These are phyloP conservation scores for Jamesozyma lodderae DNA, from an alignment of 805 yeast genomes.

Conservation along the genomic window DNA sequence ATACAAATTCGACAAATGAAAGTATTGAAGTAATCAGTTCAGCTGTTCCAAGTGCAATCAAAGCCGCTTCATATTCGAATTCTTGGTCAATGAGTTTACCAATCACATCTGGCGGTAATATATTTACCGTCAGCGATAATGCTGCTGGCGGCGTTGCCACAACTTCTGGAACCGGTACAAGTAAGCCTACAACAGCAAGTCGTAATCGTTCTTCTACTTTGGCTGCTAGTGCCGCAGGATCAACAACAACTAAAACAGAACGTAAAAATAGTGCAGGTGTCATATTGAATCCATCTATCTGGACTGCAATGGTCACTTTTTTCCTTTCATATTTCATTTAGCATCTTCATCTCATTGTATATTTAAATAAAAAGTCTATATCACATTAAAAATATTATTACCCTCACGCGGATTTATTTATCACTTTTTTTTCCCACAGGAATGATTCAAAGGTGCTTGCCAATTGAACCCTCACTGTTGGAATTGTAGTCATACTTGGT, in stretches of 20 bases:
- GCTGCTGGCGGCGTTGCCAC: background rate
- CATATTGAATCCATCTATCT: background rate
- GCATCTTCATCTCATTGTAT: no score
- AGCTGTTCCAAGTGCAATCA: conserved; percentile 41
- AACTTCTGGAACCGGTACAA: background rate
- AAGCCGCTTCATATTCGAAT: conserved; percentile 38
- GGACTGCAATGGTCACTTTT: background rate
- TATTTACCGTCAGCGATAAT: conserved; percentile 13
- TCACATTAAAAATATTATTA: no score
- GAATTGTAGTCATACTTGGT: no score
- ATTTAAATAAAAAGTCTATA: no score
- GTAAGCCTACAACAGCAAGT: background rate
- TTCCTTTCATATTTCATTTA: no score
- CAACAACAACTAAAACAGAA: background rate
- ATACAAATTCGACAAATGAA: conserved; percentile 6
- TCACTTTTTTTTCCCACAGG: no score
- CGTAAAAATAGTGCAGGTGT: background rate
- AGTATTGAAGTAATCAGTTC: conserved; percentile 39
- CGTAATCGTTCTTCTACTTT: background rate
- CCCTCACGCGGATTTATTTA: no score
- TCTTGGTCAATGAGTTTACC: conserved; percentile 31
- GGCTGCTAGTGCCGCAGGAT: background rate
- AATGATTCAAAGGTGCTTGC: no score
- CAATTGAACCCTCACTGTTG: no score
- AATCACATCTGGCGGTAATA: conserved; percentile 22